Evolutionary conservation across 1,284 basidiomycete genomes (phyloP).

Genomic region (Xerocomus amazonicus): DNA sequence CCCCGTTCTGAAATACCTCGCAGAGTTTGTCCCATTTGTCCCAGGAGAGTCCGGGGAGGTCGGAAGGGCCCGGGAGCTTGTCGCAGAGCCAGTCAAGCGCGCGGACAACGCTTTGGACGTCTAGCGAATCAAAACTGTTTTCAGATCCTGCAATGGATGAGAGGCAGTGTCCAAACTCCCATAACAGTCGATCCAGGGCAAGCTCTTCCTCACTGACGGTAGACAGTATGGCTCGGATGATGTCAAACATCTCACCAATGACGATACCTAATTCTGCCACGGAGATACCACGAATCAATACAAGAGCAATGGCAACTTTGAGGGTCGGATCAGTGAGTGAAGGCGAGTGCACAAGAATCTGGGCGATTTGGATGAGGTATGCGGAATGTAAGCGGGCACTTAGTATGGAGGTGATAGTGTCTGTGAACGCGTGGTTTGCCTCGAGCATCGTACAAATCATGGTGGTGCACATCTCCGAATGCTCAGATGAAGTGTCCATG

Average conservation of each 20-base stretch:
- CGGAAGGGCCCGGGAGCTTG: constrained; percentile 33
- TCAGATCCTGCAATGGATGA: constrained; percentile 28
- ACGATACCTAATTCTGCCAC: constrained; percentile 18
- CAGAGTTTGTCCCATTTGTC: constrained; percentile 35
- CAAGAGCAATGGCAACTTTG: constrained; percentile 43
- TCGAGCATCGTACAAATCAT: constrained; percentile 22
- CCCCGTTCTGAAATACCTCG: constrained; percentile 27
- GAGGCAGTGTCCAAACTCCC: constrained; percentile 37
- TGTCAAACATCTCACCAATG: constrained; percentile 28
- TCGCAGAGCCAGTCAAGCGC: constrained; percentile 30
- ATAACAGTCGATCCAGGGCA: constrained; percentile 31
- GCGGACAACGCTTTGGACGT: constrained; percentile 28
- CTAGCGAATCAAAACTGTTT: constrained; percentile 29
- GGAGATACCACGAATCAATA: constrained; percentile 36
- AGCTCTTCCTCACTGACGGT: constrained; percentile 30
- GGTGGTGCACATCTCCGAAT: constrained; percentile 17
- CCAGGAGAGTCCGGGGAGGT: constrained; percentile 32
- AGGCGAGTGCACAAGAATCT: constrained; percentile 27
- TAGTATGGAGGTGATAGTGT: constrained; percentile 25
- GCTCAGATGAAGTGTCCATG: constrained; percentile 17
- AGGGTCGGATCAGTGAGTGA: constrained; percentile 38
- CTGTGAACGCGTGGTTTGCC: constrained; percentile 13
- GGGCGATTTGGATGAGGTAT: constrained; percentile 28
- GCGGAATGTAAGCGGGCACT: constrained; percentile 28
- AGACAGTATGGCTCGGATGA: constrained; percentile 30